Evolutionary conservation across 2,329 filamentous ascomycete genomes (phyloP), one percentile per base, ranked within the genome.

Genomic region (Pseudogymnoascus pannorum): DNA sequence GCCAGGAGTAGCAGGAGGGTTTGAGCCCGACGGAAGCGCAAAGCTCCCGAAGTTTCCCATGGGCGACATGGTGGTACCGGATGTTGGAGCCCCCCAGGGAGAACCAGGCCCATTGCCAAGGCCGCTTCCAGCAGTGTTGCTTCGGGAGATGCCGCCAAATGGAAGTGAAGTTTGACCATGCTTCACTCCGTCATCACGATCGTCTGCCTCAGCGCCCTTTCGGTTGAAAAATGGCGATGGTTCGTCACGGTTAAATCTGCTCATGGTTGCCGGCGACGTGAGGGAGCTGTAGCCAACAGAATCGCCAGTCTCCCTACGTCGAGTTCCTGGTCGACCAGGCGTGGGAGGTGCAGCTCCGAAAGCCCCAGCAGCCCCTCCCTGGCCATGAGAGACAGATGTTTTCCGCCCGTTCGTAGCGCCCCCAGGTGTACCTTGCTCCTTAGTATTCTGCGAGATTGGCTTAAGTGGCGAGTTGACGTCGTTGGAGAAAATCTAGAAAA

Each of bases 391-490:
- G 57, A 96, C 75, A 0, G 92, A 97, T 14, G 86, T 80, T 76
- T 96, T 97, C 62, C 93, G 89, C 57, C 87, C 83, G 61, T 88
- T 87, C 9, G 81, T 70, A 9, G 79, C 80, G 72, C 82, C 73
- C 75, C 81, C 73, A 73, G 81, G 72, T 73, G 81, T 63, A 74
- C 80, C 74, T 76, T 85, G 77, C 42, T 84, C 81, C 68, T 87
- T 86, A 22, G 78, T 73, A 64, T 78, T 83, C 70, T 90, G 88
- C 31, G 86, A 84, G 18, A 90, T 89, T 7, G 90, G 88, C 75
- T 97, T 97, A 67, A 97, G 79, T 33, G 92, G 89, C 35, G 94
- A 97, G 74, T 97, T 99, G 72, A 99, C 92, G 66, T 95, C 94
- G 58, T 83, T 84, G 58, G 85, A 76, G 75, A 97, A 97, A 65